Evolutionary conservation across 2,329 filamentous ascomycete genomes (phyloP), one percentile per base, ranked within the genome.

Genomic region (Neurospora sp.): DNA sequence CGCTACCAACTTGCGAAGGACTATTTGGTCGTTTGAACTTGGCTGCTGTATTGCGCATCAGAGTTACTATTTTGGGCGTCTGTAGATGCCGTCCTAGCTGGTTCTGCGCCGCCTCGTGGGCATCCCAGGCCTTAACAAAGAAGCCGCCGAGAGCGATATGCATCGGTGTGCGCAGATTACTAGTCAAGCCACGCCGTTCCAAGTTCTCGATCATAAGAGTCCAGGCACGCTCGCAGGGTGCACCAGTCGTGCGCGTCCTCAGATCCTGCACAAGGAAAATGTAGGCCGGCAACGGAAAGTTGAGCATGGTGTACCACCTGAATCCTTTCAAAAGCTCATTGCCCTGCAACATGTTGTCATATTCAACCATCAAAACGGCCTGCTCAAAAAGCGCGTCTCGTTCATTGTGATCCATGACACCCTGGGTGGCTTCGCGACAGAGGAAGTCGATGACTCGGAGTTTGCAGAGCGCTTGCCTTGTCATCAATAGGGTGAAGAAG

Each of bases 91-190:
- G 81, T 0, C 86, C 86, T 7, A 80, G 77, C 68, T 81, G 80
- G 4, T 79, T 72, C 72, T 84, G 81, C 13, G 84, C 83, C 1
- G 82, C 80, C 73, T 85, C 84, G 69, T 85, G 84, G 2, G 85
- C 85, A 62, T 86, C 84, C 89, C 89, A 91, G 0, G 88, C 87
- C 74, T 88, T 89, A 70, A 90, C 78, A 52, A 91, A 86, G 19
- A 86, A 81, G 23, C 81, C 81, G 1, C 85, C 84, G 72, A 91
- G 88, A 0, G 85, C 84, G 38, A 85, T 79, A 74, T 89, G 86
- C 79, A 89, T 82, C 7, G 87, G 87, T 62, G 82, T 88, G 67
- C 84, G 82, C 67, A 84, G 78, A 70, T 84, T 82, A 62, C 82
- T 82, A 40, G 81, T 80, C 68, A 87, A 33, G 1, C 84, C 82